phyloP scores from a whole-genome alignment of 2,329 filamentous ascomycete genomes.

The Monosporascus sp. region DNA sequence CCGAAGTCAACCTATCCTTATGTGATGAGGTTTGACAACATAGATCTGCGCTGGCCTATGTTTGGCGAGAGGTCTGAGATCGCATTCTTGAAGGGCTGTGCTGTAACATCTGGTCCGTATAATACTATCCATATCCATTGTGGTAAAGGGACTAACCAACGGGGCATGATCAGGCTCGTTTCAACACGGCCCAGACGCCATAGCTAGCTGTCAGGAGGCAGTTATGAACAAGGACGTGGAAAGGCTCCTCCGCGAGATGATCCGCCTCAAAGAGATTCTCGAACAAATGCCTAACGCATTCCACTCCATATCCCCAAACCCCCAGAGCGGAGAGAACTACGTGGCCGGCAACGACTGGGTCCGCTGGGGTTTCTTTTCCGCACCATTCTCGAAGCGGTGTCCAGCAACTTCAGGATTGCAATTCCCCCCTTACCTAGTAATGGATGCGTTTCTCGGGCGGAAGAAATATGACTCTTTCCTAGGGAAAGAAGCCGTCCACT shows the following conservation, averaged over 20 bases:
- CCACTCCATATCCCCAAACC: constrained; percentile 48
- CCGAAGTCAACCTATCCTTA: constrained; percentile 44
- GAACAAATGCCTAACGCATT: constrained; percentile 49
- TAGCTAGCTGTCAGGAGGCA: constrained; percentile 47
- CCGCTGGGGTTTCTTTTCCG: constrained; percentile 46
- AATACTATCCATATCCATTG: too few relatives aligned
- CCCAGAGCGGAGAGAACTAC: constrained; percentile 45
- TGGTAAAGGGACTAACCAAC: too few relatives aligned
- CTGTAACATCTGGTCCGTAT: constrained; percentile 36
- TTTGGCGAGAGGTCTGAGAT: constrained; percentile 47
- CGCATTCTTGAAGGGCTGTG: constrained; percentile 45
- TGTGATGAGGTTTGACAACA: constrained; percentile 46
- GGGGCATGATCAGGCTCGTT: constrained; percentile 23
- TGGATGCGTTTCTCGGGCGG: constrained; percentile 49
- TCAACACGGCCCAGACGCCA: constrained; percentile 45
- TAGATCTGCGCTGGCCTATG: constrained; percentile 47
- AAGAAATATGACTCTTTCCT: constrained; percentile 47
- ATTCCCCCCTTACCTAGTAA: constrained; percentile 47
- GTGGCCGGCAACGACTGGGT: constrained; percentile 43
- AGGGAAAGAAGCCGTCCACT: constrained; percentile 45
- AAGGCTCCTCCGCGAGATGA: constrained; percentile 42
- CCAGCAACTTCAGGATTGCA: constrained; percentile 47
- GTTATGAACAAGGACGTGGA: constrained; percentile 49
- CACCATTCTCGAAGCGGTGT: constrained; percentile 43
- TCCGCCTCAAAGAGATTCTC: constrained; percentile 46